phyloP scores from a whole-genome alignment of 1,284 basidiomycete genomes.

The Cutaneotrichosporon curvatum region DNA sequence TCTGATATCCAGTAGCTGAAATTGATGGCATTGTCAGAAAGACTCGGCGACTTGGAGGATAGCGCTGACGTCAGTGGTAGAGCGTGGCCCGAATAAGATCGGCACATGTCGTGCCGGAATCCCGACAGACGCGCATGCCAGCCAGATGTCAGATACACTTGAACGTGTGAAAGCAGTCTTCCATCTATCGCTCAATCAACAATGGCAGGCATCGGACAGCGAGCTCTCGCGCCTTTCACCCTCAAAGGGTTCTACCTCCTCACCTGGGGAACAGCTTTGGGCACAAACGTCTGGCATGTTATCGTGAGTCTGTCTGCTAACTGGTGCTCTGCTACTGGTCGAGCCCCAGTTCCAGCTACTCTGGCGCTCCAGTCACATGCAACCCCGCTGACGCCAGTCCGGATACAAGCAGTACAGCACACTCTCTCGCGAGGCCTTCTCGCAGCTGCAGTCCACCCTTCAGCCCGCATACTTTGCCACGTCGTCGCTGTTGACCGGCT shows the following conservation, averaged over 20 bases:
- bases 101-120: no score
- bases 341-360: not conserved
- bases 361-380: not conserved
- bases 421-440: slow-evolving; percentile 60
- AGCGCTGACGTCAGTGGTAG: no score
- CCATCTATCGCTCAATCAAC: not conserved
- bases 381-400: slow-evolving; percentile 18
- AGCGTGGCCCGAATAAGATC: no score
- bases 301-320: slow-evolving; percentile 25
- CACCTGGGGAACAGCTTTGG: slow-evolving; percentile 44
- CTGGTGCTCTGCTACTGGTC: not conserved
- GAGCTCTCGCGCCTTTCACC: slow-evolving; percentile 41
- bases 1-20: no score
- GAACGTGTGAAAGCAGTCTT: no score
- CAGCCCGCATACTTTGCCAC: slow-evolving; percentile 69
- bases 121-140: no score
- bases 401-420: slow-evolving; percentile 26
- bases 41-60: no score
- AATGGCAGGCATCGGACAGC: slow-evolving; percentile 22
- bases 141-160: no score
- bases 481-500: slow-evolving; percentile 54
- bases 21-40: no score
- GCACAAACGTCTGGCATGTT: slow-evolving; percentile 41
- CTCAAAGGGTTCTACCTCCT: slow-evolving; percentile 46
- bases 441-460: slow-evolving; percentile 61